phyloP scores from a whole-genome alignment of 345 rosid genomes.

The Arabidopsis arenosa region DNA sequence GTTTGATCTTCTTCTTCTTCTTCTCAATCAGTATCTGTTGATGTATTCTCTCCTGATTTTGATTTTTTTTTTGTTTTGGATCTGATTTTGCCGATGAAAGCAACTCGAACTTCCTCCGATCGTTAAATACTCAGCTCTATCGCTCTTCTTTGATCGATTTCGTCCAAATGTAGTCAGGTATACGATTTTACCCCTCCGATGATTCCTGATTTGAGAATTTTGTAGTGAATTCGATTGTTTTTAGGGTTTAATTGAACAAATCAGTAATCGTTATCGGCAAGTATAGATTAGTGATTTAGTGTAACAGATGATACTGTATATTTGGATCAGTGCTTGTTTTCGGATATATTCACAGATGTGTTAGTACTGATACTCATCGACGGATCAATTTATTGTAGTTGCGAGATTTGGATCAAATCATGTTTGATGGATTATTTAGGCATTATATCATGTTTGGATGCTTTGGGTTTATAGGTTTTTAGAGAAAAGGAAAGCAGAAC shows the following conservation, averaged over 20 bases:
- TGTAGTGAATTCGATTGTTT: background rate
- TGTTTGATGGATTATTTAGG: background rate
- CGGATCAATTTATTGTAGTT: too few relatives aligned
- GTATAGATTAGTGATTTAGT: background rate
- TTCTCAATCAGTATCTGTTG: background rate
- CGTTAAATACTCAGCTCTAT: constrained; percentile 73
- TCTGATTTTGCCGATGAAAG: constrained; percentile 45
- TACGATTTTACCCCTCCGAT: background rate
- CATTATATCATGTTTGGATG: background rate
- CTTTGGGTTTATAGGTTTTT: constrained; percentile 44
- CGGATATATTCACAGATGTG: background rate
- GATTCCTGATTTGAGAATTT: constrained; percentile 6
- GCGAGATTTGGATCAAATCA: background rate
- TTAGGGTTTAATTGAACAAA: background rate
- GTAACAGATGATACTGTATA: background rate
- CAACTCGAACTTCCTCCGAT: constrained; percentile 60
- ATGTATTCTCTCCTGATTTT: constrained; percentile 3
- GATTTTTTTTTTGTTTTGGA: background rate
- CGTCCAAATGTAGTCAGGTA: constrained; percentile 57
- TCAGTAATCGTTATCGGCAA: background rate
- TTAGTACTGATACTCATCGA: background rate
- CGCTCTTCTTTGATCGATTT: constrained; percentile 76
- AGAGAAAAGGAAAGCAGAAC: constrained; percentile 39
- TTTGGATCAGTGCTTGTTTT: background rate
- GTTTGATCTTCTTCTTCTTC: constrained; percentile 24